A percentile compares a stretch with the other conserved stretches of the same genome.
Evolutionary conservation across 1,139 yeast species (phyloP).

Genomic region (Blastobotrys capitulatus): DNA sequence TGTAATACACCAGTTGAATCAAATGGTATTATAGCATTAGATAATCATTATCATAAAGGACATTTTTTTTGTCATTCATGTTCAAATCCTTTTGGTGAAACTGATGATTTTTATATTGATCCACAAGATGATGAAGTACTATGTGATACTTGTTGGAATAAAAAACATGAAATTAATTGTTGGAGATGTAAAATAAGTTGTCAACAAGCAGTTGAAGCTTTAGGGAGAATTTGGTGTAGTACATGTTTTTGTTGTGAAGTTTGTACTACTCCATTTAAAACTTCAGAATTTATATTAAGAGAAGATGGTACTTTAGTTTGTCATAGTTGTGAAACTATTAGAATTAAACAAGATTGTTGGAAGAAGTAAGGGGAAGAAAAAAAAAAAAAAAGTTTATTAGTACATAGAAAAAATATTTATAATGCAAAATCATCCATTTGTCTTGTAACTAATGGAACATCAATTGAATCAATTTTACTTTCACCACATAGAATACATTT

Average conservation of each 20-base stretch:
- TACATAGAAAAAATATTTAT: neutral
- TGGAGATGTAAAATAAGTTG: conserved; percentile 32
- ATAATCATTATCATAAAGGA: conserved; percentile 30
- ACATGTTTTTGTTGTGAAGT: conserved; percentile 32
- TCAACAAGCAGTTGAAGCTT: conserved; percentile 27
- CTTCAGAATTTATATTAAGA: conserved; percentile 30
- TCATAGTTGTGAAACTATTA: conserved; percentile 27
- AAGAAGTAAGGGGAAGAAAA: neutral
- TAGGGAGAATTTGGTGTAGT: conserved; percentile 32
- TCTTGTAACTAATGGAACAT: conserved; percentile 41
- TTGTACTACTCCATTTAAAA: conserved; percentile 28
- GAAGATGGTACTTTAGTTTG: conserved; percentile 34
- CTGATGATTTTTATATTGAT: conserved; percentile 25
- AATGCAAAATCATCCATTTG: conserved; percentile 4
- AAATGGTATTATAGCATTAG: conserved; percentile 30
- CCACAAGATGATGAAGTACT: conserved; percentile 23
- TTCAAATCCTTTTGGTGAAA: conserved; percentile 24
- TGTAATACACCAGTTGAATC: conserved; percentile 33
- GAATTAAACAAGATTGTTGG: conserved; percentile 27
- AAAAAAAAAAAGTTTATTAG: neutral
- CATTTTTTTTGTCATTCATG: conserved; percentile 35
- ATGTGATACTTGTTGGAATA: conserved; percentile 28
- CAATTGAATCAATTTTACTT: conserved; percentile 62
- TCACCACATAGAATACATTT: conserved; percentile 84
- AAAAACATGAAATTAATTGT: conserved; percentile 29